phyloP scores from a whole-genome alignment of 306 rosid species.

The Gastrolobium villosum region DNA sequence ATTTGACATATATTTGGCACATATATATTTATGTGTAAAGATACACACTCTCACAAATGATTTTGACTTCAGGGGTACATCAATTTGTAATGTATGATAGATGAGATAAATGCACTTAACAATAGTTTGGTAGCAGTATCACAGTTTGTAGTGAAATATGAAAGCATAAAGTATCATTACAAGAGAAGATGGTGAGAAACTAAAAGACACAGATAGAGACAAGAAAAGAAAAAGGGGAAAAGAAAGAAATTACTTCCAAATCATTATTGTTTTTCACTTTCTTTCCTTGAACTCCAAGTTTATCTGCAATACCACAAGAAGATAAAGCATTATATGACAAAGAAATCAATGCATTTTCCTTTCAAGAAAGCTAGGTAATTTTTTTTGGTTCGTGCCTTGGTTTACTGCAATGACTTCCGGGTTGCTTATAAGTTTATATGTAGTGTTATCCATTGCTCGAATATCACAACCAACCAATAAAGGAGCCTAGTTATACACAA shows the following conservation, averaged over 20 bases:
- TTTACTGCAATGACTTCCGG: slow-evolving; percentile 68
- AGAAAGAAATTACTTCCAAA: slow-evolving; percentile 58
- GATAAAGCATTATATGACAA: slow-evolving; percentile 5
- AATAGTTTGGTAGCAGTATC: background rate
- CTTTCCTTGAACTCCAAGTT: slow-evolving; percentile 72
- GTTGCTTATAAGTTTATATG: slow-evolving; percentile 60
- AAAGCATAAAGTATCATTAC: background rate
- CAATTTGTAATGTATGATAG: slow-evolving; percentile 3
- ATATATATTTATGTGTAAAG: background rate
- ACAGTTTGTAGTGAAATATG: slow-evolving; percentile 13
- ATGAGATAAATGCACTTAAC: background rate
- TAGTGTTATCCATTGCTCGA: slow-evolving; percentile 56
- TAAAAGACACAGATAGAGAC: background rate
- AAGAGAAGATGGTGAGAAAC: background rate
- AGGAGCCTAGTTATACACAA: slow-evolving; percentile 61
- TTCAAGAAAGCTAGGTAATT: background rate
- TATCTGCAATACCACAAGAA: slow-evolving; percentile 51
- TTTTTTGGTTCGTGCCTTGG: slow-evolving; percentile 56
- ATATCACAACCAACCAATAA: slow-evolving; percentile 70
- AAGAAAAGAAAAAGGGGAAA: background rate
- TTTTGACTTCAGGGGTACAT: background rate
- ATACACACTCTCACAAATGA: background rate
- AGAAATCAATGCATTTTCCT: background rate
- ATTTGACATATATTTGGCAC: background rate
- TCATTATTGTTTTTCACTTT: slow-evolving; percentile 55